Percentiles rank a stretch among this genome's conserved stretches.
phyloP scores from a whole-genome alignment of 1,139 yeast genomes.

The Suhomyces terraborum region DNA sequence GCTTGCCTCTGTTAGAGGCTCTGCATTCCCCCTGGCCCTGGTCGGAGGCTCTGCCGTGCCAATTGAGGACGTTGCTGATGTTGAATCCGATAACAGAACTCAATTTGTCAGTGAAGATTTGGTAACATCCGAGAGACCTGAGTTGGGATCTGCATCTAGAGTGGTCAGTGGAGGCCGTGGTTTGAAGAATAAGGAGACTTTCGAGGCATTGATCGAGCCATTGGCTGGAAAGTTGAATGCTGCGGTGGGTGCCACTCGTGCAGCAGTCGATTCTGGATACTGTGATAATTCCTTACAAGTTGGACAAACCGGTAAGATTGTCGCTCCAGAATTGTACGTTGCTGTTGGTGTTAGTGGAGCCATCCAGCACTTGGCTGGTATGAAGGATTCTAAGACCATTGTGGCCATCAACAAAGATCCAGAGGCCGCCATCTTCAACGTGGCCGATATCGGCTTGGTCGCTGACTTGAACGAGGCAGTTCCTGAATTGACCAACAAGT shows the following conservation, averaged over 20 bases:
- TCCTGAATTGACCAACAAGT: slow-evolving; percentile 82
- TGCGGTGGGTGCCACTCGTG: slow-evolving; percentile 97
- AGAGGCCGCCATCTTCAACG: slow-evolving; percentile 90
- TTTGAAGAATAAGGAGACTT: slow-evolving; percentile 83
- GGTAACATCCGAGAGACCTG: slow-evolving; percentile 84
- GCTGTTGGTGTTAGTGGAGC: slow-evolving; percentile 98
- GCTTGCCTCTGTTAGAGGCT: slow-evolving; percentile 76
- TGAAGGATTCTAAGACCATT: slow-evolving; percentile 93
- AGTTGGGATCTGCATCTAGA: slow-evolving; percentile 74
- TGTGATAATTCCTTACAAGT: slow-evolving; percentile 97
- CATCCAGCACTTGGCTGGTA: slow-evolving; percentile 96
- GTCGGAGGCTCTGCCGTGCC: slow-evolving; percentile 39
- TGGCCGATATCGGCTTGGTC: slow-evolving; percentile 87
- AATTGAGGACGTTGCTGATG: slow-evolving; percentile 47
- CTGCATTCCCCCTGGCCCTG: slow-evolving; percentile 72
- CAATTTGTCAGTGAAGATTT: slow-evolving; percentile 74
- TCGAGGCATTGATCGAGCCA: slow-evolving; percentile 76
- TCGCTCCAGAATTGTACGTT: slow-evolving; percentile 91
- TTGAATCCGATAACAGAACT: slow-evolving; percentile 38
- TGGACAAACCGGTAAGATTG: slow-evolving; percentile 97
- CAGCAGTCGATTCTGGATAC: slow-evolving; percentile 94
- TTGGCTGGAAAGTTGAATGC: slow-evolving; percentile 84
- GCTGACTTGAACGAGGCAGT: slow-evolving; percentile 85
- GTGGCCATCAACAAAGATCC: slow-evolving; percentile 94
- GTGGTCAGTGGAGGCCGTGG: slow-evolving; percentile 97